A percentile compares a stretch with the other conserved stretches of the same genome.
Conservation (phyloP, 2,329 filamentous ascomycete species). For the Pleomassaria siparia region DNA sequence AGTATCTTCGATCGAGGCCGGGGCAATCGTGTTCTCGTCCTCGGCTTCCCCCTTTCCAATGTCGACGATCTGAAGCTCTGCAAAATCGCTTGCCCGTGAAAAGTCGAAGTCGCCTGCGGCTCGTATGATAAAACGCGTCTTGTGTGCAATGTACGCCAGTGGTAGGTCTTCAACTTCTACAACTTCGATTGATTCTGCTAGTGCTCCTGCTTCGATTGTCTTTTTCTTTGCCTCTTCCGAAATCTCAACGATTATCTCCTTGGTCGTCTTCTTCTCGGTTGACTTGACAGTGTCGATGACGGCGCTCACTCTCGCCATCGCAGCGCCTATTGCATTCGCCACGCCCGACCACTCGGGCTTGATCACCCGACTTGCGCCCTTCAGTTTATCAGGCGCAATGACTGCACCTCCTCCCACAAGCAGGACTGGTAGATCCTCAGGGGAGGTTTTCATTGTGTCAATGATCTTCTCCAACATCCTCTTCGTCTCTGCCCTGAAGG, state of each 20-base stretch:
- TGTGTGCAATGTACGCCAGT: slow-evolving; percentile 57
- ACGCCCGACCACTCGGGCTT: slow-evolving; percentile 61
- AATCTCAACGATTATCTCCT: slow-evolving; percentile 40
- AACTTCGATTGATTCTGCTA: slow-evolving; percentile 31
- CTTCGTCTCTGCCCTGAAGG: slow-evolving; percentile 49
- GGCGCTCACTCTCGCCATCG: slow-evolving; percentile 60
- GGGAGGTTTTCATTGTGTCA: slow-evolving; percentile 65
- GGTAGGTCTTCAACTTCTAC: slow-evolving; percentile 53
- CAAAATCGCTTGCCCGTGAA: slow-evolving; percentile 31
- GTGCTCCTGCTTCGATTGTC: slow-evolving; percentile 42
- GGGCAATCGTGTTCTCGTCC: slow-evolving; percentile 9
- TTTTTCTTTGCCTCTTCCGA: slow-evolving; percentile 42
- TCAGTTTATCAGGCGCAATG: slow-evolving; percentile 57
- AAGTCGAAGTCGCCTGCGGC: slow-evolving; percentile 57
- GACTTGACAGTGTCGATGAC: slow-evolving; percentile 46
- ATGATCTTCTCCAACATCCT: slow-evolving; percentile 58
- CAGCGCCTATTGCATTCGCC: slow-evolving; percentile 67
- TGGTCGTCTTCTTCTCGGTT: slow-evolving; percentile 36
- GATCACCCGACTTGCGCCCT: slow-evolving; percentile 58
- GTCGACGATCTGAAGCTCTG: slow-evolving; percentile 16
- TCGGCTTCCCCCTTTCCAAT: slow-evolving; percentile 16
- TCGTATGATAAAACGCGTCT: slow-evolving; percentile 54
- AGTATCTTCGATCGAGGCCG: slow-evolving; percentile 19
- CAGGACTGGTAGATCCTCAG: slow-evolving; percentile 60
- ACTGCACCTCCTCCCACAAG: slow-evolving; percentile 66